phyloP scores from a whole-genome alignment of 31 red algal species.

The Porphyra umbilicalis region DNA sequence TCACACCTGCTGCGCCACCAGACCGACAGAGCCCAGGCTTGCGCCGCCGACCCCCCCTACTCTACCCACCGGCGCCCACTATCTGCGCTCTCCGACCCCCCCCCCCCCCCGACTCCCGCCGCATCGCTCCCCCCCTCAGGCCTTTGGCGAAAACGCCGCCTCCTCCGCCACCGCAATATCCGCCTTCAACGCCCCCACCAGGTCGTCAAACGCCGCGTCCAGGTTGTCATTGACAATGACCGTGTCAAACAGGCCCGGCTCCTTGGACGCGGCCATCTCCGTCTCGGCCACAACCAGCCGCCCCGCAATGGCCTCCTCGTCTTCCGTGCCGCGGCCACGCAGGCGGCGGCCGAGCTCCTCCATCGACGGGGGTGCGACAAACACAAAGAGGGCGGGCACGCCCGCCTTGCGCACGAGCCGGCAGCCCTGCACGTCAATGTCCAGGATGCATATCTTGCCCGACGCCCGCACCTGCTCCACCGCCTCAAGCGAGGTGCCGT shows the following conservation, averaged over 20 bases:
- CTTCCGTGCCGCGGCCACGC: conserved; percentile 75
- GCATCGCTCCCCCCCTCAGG: neutral
- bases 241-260: conserved; percentile 78
- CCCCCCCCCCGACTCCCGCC: neutral
- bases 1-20: too few species aligned
- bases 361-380: conserved; percentile 73
- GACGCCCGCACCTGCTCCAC: conserved; percentile 56
- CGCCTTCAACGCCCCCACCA: conserved; percentile 33
- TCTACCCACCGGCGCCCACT: too few species aligned
- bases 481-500: conserved; percentile 67
- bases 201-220: conserved; percentile 46
- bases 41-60: too few species aligned
- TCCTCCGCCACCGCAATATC: conserved; percentile 19
- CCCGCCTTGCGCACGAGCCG: conserved; percentile 46
- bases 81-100: too few species aligned
- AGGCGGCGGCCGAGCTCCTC: conserved; percentile 74
- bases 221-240: conserved; percentile 80
- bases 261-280: conserved; percentile 69
- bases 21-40: too few species aligned
- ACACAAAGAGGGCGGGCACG: conserved; percentile 68
- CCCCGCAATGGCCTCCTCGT: conserved; percentile 39
- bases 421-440: conserved; percentile 94
- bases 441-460: conserved; percentile 71
- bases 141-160: neutral
- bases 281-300: conserved; percentile 62